Base-by-base conservation (phyloP, 2,329 filamentous ascomycete genomes). In the Ophiocordyceps camponoti-rufipedis region DNA sequence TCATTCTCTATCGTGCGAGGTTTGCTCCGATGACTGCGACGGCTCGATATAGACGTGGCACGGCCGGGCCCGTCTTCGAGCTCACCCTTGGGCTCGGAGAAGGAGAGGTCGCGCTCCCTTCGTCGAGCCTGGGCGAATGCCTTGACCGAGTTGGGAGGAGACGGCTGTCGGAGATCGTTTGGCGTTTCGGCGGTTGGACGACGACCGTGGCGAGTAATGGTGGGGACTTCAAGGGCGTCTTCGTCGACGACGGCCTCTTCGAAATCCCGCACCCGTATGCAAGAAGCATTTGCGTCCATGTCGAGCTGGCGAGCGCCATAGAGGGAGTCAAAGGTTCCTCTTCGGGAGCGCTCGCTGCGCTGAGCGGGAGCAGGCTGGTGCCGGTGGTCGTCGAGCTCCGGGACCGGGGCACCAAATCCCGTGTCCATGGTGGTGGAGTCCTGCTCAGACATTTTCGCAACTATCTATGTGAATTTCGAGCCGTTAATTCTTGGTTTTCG, bases 131-230 rank as follows among this genome's bases (percentile, higher is more conserved):
- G 85, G 16, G 91, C 91, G 62, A 98, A 98, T 4, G 91, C 91
- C 61, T 96, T 94, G 44, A 98, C 87, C 0, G 91, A 98, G 62
- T 95, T 98, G 8, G 91, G 91, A 11, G 89, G 89, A 6, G 91
- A 96, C 2, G 76, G 68, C 1, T 85, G 86, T 46, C 85, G 74
- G 43, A 74, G 76, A 19, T 75, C 72, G 23, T 66, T 60, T 42
- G 69, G 61, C 1, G 74, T 75, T 31, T 71, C 71, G 45, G 81
- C 66, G 44, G 74, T 74, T 47, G 72, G 68, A 47, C 74, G 71
- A 14, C 75, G 74, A 47, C 64, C 66, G 35, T 65, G 70, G 7
- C 64, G 60, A 31, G 57, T 52, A 16, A 58, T 58, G 7, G 65
- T 64, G n/a, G 71, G 69, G 7, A 60, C 65, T 13, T 64, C 66